Evolutionary conservation across 129 eudicot species (phyloP), one percentile per base, ranked within the genome.

Genomic region (Pseudognaphalium luteoalbum): DNA sequence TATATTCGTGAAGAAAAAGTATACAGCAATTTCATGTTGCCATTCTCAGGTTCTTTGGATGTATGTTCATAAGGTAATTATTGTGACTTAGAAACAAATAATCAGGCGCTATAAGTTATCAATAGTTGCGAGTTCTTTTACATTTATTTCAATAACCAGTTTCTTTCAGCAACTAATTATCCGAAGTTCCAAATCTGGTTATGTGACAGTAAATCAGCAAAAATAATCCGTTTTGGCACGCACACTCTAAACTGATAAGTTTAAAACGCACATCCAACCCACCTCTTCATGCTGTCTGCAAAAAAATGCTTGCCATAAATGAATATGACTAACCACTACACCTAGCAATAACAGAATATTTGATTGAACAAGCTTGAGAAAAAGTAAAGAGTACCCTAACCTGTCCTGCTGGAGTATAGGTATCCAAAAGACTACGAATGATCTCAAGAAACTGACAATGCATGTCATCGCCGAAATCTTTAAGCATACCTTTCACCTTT

Each of bases 371-470:
- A 6, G 8, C 9, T 32, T 5, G 10, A 32, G n/a, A 64, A 16
- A 32, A 32, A 33, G 34, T 71, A 28, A 20, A 25, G 41, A 77
- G 60, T 2, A 71, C 73, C 71, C 66, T 33, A 76, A 92, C 98
- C 98, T 86, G 98, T 70, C 85, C 76, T 29, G 92, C 91, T 63
- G 98, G 77, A 67, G 91, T 5, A 77, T 65, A 75, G 22, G 87
- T 76, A 80, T 93, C 98, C 86, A 93, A 80, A 80, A 93, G 96
- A 82, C 84, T 88, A 41, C 91, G 89, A 72, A 93, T 83, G 77
- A 91, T 93, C 82, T 93, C 98, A 82, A 88, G 88, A 81, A 91
- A 93, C 57, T 93, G 98, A 81, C 96, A 88, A 80, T 93, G 96
- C 98, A 93, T 93, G 58, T 91, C 92, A 77, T 88, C 96, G 56